Evolutionary conservation across 192 early-diverging fungal genomes (phyloP), one percentile per base, ranked within the genome.

Genomic region (Mycoemilia scoparia): DNA sequence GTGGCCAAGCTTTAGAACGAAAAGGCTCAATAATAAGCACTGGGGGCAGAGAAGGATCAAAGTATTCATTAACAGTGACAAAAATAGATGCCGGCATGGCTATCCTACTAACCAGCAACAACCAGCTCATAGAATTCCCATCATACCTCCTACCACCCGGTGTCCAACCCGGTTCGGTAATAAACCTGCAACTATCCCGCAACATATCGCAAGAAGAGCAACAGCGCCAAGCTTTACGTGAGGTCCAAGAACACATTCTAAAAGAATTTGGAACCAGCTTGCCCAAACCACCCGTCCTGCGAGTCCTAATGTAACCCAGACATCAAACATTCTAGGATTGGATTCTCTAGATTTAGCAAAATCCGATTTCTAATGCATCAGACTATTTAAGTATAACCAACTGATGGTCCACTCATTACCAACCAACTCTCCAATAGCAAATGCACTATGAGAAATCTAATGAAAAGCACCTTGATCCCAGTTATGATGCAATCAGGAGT

Each of bases 41-140:
- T n/a, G n/a, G n/a, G n/a, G n/a, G n/a, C n/a, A n/a, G n/a, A n/a
- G n/a, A n/a, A n/a, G n/a, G n/a, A n/a, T n/a, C n/a, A n/a, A n/a
- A n/a, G n/a, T n/a, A n/a, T n/a, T n/a, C n/a, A n/a, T n/a, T n/a
- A n/a, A n/a, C n/a, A n/a, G n/a, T n/a, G n/a, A n/a, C n/a, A n/a
- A n/a, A n/a, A n/a, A n/a, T n/a, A n/a, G n/a, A n/a, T n/a, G n/a
- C n/a, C n/a, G n/a, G n/a, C n/a, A n/a, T n/a, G n/a, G 83, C 87
- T 19, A 82, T 90, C 46, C 67, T 98, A 25, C 63, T 98, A 29
- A 96, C 93, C 17, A 88, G 87, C 46, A 84, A 95, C 55, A 85
- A 98, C 68, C 93, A 98, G 62, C 69, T 95, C 13, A 89, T 98
- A 39, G 93, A 99, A 59, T 96, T 99, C 45, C 95, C 95, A 2